Evolutionary conservation across 768 basidiomycete genomes (phyloP), one percentile per base, ranked within the genome.

Genomic region (Suillus bovinus): DNA sequence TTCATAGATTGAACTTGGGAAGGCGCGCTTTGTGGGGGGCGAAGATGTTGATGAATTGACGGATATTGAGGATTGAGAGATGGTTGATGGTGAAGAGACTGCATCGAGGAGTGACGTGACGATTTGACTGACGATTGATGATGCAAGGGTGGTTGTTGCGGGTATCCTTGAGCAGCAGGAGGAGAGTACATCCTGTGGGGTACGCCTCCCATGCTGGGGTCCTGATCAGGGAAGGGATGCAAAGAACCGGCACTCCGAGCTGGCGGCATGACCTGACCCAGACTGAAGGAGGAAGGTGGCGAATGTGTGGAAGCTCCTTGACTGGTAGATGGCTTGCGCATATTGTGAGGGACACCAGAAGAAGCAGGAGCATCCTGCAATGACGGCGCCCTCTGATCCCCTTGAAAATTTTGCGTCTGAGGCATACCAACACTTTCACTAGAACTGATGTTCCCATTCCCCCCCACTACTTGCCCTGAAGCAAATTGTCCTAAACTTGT

Each of bases 201-300:
- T 57, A 64, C 58, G 39, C 53, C 60, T 34, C 71, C 46, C 63
- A 55, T 36, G 22, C 66, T 58, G 22, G 70, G 68, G 17, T 68
- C 72, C 53, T 58, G 71, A 61, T 50, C 70, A 66, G 62, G 65
- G 56, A 57, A 62, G 66, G 61, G 68, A 71, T 49, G 74, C 41
- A 63, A 72, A 61, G 64, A 69, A 50, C 58, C 71, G 52, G 59
- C 67, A 68, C 75, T 79, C 64, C 82, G 75, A 16, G 70, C 50
- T 36, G 80, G 78, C n/a, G 78, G 75, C 24, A 79, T 64, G 17
- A 73, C 63, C 60, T 75, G 74, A 44, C 76, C 76, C 20, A 80
- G 77, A 50, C 64, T 69, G 60, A 76, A 76, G 42, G 78, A 73
- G 36, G 80, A 74, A 42, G 78, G 76, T 17, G 65, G 65, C 22